These are phyloP conservation scores for Lactifluus subvellereus DNA, from an alignment of 768 basidiomycete genomes.

Conservation along the genomic window DNA sequence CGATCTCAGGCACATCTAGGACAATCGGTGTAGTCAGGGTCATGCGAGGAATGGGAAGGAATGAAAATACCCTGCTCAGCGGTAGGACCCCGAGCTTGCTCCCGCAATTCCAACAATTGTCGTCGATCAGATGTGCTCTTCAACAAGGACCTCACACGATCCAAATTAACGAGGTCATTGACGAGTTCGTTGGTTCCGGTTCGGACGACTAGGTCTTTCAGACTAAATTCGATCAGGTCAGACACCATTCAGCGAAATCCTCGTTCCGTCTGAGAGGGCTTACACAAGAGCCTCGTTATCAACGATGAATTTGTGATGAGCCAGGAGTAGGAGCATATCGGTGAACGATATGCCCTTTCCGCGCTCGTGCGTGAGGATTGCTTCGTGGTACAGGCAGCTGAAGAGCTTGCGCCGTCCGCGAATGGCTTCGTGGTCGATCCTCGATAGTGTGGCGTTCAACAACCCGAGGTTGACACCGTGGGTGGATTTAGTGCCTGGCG, in stretches of 20 bases:
- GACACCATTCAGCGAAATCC: not conserved
- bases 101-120: conserved; percentile 51
- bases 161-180: conserved; percentile 76
- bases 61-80: conserved; percentile 30
- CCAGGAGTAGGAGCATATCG: conserved; percentile 78
- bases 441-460: conserved; percentile 50
- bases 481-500: conserved; percentile 33
- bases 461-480: conserved; percentile 58
- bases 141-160: conserved; percentile 77
- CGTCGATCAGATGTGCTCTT: conserved; percentile 67
- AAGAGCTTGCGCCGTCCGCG: conserved; percentile 64
- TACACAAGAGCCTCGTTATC: conserved; percentile 86
- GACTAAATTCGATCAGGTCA: conserved; percentile 36
- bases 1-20: conserved; percentile 63
- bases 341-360: conserved; percentile 86
- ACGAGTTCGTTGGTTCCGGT: conserved; percentile 76
- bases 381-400: conserved; percentile 82
- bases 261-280: conserved; percentile 31
- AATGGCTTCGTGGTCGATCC: conserved; percentile 60
- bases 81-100: conserved; percentile 35
- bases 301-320: conserved; percentile 88
- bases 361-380: conserved; percentile 61
- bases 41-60: not conserved
- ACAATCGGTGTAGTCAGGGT: not conserved
- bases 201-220: conserved; percentile 74